Evolutionary conservation across 2,329 filamentous ascomycete species (phyloP).

Genomic region (Dendryphion nanum): DNA sequence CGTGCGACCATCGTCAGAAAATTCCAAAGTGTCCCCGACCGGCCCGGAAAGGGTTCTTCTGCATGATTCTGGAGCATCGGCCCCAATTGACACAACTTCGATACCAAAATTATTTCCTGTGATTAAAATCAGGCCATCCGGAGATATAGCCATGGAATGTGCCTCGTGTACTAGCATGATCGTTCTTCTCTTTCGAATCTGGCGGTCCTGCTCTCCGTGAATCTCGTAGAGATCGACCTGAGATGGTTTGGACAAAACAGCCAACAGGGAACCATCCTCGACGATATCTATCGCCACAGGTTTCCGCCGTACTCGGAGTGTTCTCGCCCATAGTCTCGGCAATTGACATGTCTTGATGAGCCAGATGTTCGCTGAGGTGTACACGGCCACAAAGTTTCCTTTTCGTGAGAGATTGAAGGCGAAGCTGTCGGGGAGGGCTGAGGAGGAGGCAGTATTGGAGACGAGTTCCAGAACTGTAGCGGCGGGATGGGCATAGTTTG

Average conservation of each 20-base stretch:
- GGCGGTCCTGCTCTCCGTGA: slow-evolving; percentile 37
- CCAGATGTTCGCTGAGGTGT: slow-evolving; percentile 38
- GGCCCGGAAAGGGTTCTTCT: slow-evolving; percentile 37
- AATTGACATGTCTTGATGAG: slow-evolving; percentile 37
- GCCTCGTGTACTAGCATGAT: slow-evolving; percentile 77
- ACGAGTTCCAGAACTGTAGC: slow-evolving; percentile 38
- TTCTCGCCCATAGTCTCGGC: slow-evolving; percentile 36
- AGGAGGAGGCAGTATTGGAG: slow-evolving; percentile 39
- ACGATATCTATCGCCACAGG: slow-evolving; percentile 68
- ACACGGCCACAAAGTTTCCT: slow-evolving; percentile 37
- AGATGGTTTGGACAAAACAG: slow-evolving; percentile 77
- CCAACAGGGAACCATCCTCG: slow-evolving; percentile 73
- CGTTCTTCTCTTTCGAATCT: slow-evolving; percentile 68
- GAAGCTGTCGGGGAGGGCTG: slow-evolving; percentile 38
- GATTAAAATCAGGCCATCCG: slow-evolving; percentile 77
- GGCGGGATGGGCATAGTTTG: slow-evolving; percentile 26
- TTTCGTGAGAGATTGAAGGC: slow-evolving; percentile 38
- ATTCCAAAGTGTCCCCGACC: slow-evolving; percentile 37
- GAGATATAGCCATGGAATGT: slow-evolving; percentile 75
- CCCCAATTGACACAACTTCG: slow-evolving; percentile 74
- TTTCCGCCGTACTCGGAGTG: slow-evolving; percentile 37
- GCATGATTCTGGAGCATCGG: slow-evolving; percentile 49
- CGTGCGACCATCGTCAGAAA: slow-evolving; percentile 41
- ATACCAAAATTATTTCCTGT: slow-evolving; percentile 87
- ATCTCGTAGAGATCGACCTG: slow-evolving; percentile 86